A percentile compares a stretch with the other conserved stretches of the same genome.
phyloP scores from a whole-genome alignment of 2,329 filamentous ascomycete species.

The Pseudomassariella vexata region DNA sequence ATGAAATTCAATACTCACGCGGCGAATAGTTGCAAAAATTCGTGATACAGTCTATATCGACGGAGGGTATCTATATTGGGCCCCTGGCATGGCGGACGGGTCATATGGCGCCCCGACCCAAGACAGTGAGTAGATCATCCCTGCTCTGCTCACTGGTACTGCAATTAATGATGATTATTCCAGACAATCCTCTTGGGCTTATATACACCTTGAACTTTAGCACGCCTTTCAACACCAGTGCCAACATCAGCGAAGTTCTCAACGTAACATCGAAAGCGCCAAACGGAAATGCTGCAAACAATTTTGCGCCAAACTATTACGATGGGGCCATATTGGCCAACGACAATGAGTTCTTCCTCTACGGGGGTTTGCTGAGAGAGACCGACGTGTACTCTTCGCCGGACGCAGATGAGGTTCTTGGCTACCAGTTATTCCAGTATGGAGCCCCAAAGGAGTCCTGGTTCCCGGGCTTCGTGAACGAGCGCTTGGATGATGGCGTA shows the following conservation, averaged over 20 bases:
- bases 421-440: slow-evolving; percentile 49
- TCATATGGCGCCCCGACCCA: slow-evolving; percentile 15
- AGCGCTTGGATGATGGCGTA: slow-evolving; percentile 35
- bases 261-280: slow-evolving; percentile 39
- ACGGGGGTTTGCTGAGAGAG: slow-evolving; percentile 47
- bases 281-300: slow-evolving; percentile 39
- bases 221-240: slow-evolving; percentile 43
- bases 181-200: slow-evolving; percentile 46
- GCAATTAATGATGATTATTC: slow-evolving; percentile 8
- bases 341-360: slow-evolving; percentile 56
- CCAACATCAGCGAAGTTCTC: slow-evolving; percentile 50
- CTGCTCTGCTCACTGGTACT: neutral
- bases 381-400: slow-evolving; percentile 32
- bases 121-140: slow-evolving; percentile 36
- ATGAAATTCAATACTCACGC: slow-evolving; percentile 21
- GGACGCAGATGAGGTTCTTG: slow-evolving; percentile 34
- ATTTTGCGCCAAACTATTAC: slow-evolving; percentile 47
- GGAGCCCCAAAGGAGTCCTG: slow-evolving; percentile 38
- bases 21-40: slow-evolving; percentile 49
- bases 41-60: slow-evolving; percentile 61
- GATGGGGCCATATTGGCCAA: slow-evolving; percentile 64
- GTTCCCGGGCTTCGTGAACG: slow-evolving; percentile 33
- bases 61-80: slow-evolving; percentile 53
- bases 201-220: slow-evolving; percentile 56
- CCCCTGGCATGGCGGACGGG: slow-evolving; percentile 41